Evolutionary conservation across 305 asterid genomes (phyloP), one percentile per base, ranked within the genome.

Genomic region (Caryopteris hybrid): DNA sequence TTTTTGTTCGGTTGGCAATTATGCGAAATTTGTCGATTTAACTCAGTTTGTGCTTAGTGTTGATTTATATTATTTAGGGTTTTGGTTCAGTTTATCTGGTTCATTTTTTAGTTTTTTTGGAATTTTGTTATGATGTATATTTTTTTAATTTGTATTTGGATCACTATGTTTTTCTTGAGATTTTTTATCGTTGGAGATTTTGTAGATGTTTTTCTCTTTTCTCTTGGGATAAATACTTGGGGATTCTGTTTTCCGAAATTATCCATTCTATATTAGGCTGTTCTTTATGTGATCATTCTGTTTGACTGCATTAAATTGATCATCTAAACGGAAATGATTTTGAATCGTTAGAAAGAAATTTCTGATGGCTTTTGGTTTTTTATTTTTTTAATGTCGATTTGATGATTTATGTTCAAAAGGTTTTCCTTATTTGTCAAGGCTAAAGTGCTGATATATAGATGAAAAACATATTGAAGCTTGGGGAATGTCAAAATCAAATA

Each of bases 1-100:
- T 8, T 3, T 46, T 21, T 17, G 27, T 41, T 42, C 5, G 34
- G 27, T 38, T 61, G 43, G 47, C 4, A 33, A 27, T 68, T 64
- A 2, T 43, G 42, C 53, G 43, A 68, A 17, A 21, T 62, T 66
- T 31, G 51, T 27, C 38, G 64, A 59, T 60, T 68, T 41, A 1
- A 31, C 12, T 41, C 59, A 66, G 7, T 70, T 69, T 39, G 0
- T 50, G 51, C 6, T 53, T 10, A 39, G 47, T 55, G 57, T 62
- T 34, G 67, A 21, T 56, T 48, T 50, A 10, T 64, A 33, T 52
- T 10, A 21, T 25, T 47, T 61, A 60, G 69, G 72, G 51, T 47
- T 64, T 64, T 42, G 22, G 27, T 64, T 16, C 3, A 22, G 6
- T 25, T 20, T 33, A 9, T 52, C 34, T 22, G 57, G 47, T 45